Evolutionary conservation across 163 green algal species (phyloP), one percentile per base, ranked within the genome.

Genomic region (Chlamydomonas reinhardtii): DNA sequence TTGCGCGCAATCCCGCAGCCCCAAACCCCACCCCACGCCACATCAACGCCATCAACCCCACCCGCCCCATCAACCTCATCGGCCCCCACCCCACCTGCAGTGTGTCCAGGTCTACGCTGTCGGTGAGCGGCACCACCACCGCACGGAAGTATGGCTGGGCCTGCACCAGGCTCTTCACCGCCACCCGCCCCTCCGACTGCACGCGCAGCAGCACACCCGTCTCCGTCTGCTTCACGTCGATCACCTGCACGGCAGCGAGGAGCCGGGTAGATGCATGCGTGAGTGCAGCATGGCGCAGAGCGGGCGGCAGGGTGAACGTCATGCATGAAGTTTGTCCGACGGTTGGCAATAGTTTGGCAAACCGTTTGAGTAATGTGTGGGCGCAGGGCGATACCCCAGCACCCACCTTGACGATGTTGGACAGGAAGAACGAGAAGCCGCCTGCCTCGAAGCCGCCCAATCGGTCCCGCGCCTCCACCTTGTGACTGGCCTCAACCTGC

Each of bases 151-250:
- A 86, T 12, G 70, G 70, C 69, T 27, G 56, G 37, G 70, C 65
- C 56, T 79, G 69, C 4, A 29, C 54, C 35, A 86, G 34, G 34
- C 35, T 74, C 70, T 73, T 73, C 14, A 79, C 80, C 27, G 70
- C 80, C 34, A 79, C 69, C 25, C 69, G 80, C 3, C 80, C 80
- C 70, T 86, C 80, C 29, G 70, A 20, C 80, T 86, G 80, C 56
- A 86, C 80, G 11, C 80, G 80, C 48, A 86, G 80, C 70, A 80
- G 54, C 80, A 86, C 80, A 4, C 80, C 69, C 12, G 0, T 11
- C 14, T 86, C 80, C 31, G 70, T 86, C 35, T 86, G 80, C 70
- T 79, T 79, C 35, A 86, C 70, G 37, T 86, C 80, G 48, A 86
- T 86, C 15, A 86, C 80, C 80, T 86, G 69, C 15, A 39, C 15